Conservation (phyloP, 2,329 filamentous ascomycete genomes). For the Talaromyces sp. region DNA sequence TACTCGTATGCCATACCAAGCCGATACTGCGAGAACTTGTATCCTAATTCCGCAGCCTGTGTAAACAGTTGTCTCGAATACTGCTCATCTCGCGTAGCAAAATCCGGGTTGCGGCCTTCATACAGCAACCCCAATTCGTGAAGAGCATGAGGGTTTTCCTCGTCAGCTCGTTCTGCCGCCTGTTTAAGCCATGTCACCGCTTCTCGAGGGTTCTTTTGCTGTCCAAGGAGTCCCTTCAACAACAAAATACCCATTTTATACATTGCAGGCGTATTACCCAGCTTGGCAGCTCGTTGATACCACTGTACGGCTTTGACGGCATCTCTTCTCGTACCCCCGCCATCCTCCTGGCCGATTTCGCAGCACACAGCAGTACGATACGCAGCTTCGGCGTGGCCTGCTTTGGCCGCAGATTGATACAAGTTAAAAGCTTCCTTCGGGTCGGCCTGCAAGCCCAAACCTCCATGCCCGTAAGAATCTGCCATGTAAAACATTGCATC, state of each 20-base stretch:
- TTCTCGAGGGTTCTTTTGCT: conserved; percentile 74
- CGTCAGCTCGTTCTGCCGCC: conserved; percentile 79
- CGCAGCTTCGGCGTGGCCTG: conserved; percentile 76
- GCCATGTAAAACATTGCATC: conserved; percentile 94
- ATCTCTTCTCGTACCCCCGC: conserved; percentile 85
- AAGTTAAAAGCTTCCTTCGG: conserved; percentile 88
- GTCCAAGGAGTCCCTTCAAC: conserved; percentile 87
- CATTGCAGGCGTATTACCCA: conserved; percentile 91
- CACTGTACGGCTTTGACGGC: conserved; percentile 93
- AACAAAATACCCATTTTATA: conserved; percentile 98
- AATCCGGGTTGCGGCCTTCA: conserved; percentile 57
- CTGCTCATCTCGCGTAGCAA: conserved; percentile 70
- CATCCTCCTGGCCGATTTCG: conserved; percentile 90
- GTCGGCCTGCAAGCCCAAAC: conserved; percentile 72
- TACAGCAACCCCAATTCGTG: conserved; percentile 72
- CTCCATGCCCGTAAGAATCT: conserved; percentile 78
- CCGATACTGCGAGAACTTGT: conserved; percentile 91
- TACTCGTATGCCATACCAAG: conserved; percentile 88
- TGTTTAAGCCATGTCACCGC: conserved; percentile 89
- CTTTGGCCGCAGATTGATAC: conserved; percentile 90
- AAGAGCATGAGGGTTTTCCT: conserved; percentile 87
- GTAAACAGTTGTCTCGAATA: conserved; percentile 79
- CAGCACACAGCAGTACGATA: conserved; percentile 96
- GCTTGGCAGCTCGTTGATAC: conserved; percentile 87
- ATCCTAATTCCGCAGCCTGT: conserved; percentile 80